Evolutionary conservation across 768 basidiomycete species (phyloP), one percentile per base, ranked within the genome.

Genomic region (Pisolithus albus): DNA sequence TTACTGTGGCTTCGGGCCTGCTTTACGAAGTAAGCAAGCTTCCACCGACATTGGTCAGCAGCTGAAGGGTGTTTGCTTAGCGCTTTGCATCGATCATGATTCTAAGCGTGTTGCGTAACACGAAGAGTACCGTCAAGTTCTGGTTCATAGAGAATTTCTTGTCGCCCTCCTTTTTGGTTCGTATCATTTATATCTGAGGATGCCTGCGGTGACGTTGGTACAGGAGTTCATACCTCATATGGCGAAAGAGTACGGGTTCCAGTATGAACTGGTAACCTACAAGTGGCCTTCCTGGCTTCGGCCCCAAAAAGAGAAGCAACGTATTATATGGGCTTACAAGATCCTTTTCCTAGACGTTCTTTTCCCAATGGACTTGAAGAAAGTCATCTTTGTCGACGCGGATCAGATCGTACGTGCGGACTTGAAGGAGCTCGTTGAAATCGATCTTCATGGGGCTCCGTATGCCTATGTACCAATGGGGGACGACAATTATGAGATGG

Each of bases 91-190:
- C 91, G 8, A 97, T 99, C 71, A 99, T 98, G 96, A 91, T 97
- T 51, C 75, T 97, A 34, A 95, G 92, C 59, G 96, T 99, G 30
- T 75, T 98, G 56, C 84, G 85, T 38, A 95, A 98, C 63, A 98
- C 96, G 16, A 84, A 92, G 18, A 88, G 86, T 61, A 87, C 83
- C 24, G 94, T 99, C 68, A 99, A 99, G 67, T 99, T 98, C 72
- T 98, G 96, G 96, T 98, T 98, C 70, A 98, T 99, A 56, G 90
- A 96, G 66, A 98, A 99, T 71, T 99, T 99, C 79, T 78, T 98
- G 13, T 98, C 95, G 0, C 96, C 95, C 0, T 88, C 93, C 0
- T 99, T 99, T 80, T 70, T 97, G 52, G 92, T 91, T 58, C 59
- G 81, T 7, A 4, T 44, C 32, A 30, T 54, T 18, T 7, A 8